phyloP scores from a whole-genome alignment of 345 rosid genomes.

The Microcos paniculata region DNA sequence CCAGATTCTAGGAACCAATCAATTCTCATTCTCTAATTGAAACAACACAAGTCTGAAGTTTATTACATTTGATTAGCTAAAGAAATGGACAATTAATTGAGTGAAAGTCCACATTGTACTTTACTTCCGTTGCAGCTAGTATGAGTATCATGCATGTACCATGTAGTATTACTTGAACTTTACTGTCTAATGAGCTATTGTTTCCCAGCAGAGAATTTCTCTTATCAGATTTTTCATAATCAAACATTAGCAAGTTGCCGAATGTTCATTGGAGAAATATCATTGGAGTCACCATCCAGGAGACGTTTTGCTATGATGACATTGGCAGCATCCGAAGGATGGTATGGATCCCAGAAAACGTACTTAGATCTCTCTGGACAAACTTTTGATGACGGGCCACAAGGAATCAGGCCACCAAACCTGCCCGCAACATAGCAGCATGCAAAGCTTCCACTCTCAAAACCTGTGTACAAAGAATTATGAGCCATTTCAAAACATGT shows the following conservation, averaged over 20 bases:
- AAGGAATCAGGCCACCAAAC: slow-evolving; percentile 63
- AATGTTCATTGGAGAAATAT: slow-evolving; percentile 42
- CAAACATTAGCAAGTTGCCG: slow-evolving; percentile 29
- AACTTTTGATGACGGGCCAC: slow-evolving; percentile 43
- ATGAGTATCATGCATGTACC: too few species aligned
- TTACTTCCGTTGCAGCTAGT: neutral
- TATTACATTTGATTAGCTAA: neutral
- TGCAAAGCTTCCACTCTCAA: slow-evolving; percentile 45
- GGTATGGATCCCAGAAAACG: slow-evolving; percentile 63
- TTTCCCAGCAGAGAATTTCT: neutral
- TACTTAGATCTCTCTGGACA: slow-evolving; percentile 47
- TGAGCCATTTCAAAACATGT: neutral
- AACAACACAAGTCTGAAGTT: neutral
- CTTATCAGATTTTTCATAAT: neutral
- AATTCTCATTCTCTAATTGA: neutral
- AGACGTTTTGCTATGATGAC: slow-evolving; percentile 42
- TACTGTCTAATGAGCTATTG: neutral
- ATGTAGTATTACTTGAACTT: neutral
- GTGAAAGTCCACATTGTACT: neutral
- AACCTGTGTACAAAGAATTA: slow-evolving; percentile 44
- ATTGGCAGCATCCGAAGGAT: slow-evolving; percentile 61
- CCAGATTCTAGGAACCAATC: too few species aligned
- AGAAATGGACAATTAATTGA: neutral
- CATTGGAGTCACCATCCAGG: slow-evolving; percentile 35
- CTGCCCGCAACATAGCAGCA: slow-evolving; percentile 65